phyloP scores from a whole-genome alignment of 345 rosid species.

The Linum lewisii region DNA sequence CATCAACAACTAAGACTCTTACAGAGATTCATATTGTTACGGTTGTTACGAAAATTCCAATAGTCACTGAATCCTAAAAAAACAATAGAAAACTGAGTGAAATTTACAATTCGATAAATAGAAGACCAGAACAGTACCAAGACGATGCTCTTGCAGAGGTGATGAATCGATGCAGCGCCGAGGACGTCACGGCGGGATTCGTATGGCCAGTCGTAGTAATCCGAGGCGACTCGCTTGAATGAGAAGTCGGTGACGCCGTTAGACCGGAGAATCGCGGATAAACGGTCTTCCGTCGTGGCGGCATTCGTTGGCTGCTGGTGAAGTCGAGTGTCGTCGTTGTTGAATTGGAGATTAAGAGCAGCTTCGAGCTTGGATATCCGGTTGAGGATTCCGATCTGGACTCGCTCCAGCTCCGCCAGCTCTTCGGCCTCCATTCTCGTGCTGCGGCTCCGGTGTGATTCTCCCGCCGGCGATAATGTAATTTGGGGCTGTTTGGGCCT shows the following conservation, averaged over 20 bases:
- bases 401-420: constrained; percentile 45
- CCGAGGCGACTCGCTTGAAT: constrained; percentile 48
- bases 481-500: too few relatives aligned
- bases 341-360: constrained; percentile 20
- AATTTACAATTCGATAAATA: background rate
- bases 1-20: too few relatives aligned
- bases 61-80: too few relatives aligned
- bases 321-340: constrained; percentile 16
- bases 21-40: background rate
- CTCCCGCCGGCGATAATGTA: too few relatives aligned
- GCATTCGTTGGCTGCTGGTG: constrained; percentile 8
- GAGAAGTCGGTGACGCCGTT: constrained; percentile 44
- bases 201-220: constrained; percentile 71
- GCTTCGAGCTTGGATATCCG: constrained; percentile 46
- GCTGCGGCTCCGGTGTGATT: too few relatives aligned
- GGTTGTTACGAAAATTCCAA: background rate
- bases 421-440: constrained; percentile 14
- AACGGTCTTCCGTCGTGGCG: constrained; percentile 42
- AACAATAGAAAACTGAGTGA: too few relatives aligned
- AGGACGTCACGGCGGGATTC: constrained; percentile 65
- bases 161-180: constrained; percentile 61
- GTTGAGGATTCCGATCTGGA: constrained; percentile 41
- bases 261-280: constrained; percentile 51
- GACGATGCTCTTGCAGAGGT: constrained; percentile 93
- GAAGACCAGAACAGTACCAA: constrained; percentile 33